phyloP scores from a whole-genome alignment of 163 green algal species.

The Prototheca cutis region DNA sequence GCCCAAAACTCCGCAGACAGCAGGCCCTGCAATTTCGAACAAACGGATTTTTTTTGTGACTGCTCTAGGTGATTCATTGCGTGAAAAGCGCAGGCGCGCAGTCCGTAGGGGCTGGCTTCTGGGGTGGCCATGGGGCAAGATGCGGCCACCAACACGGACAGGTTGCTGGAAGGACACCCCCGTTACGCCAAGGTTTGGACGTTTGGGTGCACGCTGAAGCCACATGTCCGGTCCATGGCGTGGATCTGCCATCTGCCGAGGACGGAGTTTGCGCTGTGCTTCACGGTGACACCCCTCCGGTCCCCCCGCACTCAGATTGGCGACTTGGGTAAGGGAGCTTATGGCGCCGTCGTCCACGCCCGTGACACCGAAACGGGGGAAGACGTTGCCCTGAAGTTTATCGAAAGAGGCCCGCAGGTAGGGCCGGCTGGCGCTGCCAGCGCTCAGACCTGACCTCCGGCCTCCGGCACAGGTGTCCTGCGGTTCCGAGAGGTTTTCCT shows the following conservation, averaged over 20 bases:
- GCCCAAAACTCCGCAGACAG: no score
- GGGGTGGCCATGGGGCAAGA: not conserved
- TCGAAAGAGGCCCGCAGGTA: slow-evolving; percentile 18
- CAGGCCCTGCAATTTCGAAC: no score
- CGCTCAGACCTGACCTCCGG: no score
- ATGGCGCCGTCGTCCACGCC: slow-evolving; percentile 21
- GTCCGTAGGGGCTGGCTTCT: no score
- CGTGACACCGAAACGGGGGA: slow-evolving; percentile 16
- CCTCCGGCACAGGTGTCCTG: not conserved
- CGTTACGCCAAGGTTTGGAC: slow-evolving; percentile 1
- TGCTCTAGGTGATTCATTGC: no score
- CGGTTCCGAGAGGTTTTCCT: not conserved
- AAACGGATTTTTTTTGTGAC: no score
- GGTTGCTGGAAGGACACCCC: not conserved
- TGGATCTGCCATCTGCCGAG: no score
- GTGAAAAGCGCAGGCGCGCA: no score
- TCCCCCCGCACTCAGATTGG: slow-evolving; percentile 8
- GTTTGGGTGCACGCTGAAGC: no score
- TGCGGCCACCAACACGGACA: not conserved
- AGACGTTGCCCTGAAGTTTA: slow-evolving; percentile 28
- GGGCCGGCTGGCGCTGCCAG: no score
- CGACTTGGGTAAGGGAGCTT: slow-evolving; percentile 23
- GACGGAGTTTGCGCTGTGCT: no score
- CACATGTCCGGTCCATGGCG: not conserved
- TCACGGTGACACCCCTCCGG: no score